Evolutionary conservation across 305 asterid genomes (phyloP).

Genomic region (Withania somnifera): DNA sequence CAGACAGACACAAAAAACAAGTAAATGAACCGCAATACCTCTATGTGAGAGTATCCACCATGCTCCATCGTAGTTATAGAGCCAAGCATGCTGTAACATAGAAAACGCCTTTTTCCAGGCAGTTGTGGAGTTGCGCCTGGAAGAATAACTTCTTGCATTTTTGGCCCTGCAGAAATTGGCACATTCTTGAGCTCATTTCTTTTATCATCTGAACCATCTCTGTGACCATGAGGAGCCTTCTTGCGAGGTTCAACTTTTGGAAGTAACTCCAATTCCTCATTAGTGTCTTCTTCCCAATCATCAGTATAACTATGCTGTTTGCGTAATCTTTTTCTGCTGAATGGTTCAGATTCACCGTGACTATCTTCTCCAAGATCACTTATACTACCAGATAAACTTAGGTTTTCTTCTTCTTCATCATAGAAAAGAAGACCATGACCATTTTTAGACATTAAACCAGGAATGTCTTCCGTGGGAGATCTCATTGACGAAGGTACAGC

Average conservation of each 20-base stretch:
- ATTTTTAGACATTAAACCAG: constrained; percentile 36
- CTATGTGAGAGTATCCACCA: constrained; percentile 91
- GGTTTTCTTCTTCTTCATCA: constrained; percentile 68
- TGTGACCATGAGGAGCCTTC: constrained; percentile 40
- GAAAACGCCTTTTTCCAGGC: constrained; percentile 81
- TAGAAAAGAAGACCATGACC: constrained; percentile 58
- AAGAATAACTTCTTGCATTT: constrained; percentile 86
- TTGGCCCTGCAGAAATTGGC: constrained; percentile 28
- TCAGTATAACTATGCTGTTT: constrained; percentile 35
- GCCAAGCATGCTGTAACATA: constrained; percentile 92
- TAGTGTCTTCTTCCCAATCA: constrained; percentile 53
- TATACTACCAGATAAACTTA: constrained; percentile 59
- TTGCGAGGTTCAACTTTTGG: constrained; percentile 51
- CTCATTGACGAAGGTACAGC: constrained; percentile 84
- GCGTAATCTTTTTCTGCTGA: constrained; percentile 63
- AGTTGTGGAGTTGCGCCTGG: constrained; percentile 84
- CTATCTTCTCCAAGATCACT: constrained; percentile 76
- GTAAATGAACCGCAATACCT: constrained; percentile 33
- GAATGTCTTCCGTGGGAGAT: constrained; percentile 90
- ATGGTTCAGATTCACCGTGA: constrained; percentile 47
- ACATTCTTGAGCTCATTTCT: constrained; percentile 32
- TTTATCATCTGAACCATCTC: constrained; percentile 22
- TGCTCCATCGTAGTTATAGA: constrained; percentile 86
- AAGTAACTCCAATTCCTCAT: constrained; percentile 39
- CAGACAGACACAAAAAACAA: neutral